Evolutionary conservation across 148 eudicot genomes (phyloP).

Genomic region (Heliosperma pusillum): DNA sequence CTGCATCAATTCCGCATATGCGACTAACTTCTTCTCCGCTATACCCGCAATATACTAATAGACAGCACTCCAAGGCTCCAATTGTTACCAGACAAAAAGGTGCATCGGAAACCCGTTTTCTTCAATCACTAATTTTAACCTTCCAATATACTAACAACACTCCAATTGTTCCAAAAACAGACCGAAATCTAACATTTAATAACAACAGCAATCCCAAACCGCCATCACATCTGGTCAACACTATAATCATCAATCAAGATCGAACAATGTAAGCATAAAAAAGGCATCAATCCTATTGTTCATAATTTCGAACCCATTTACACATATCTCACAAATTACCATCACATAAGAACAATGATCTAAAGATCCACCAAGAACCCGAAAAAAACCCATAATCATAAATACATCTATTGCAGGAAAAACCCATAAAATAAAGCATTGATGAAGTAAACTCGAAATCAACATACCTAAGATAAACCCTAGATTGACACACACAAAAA

Average conservation of each 20-base stretch:
- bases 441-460: neutral
- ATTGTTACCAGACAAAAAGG: neutral
- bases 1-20: neutral
- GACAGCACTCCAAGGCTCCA: neutral
- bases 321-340: conserved; percentile 3
- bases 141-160: neutral
- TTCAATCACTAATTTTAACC: neutral
- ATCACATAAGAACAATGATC: conserved; percentile 1
- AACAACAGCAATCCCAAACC: neutral
- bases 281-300: neutral
- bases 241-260: conserved; percentile 7
- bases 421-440: neutral
- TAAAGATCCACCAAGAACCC: neutral
- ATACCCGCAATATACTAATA: neutral
- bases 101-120: neutral
- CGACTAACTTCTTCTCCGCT: too few species aligned
- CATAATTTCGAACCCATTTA: neutral
- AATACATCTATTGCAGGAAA: neutral
- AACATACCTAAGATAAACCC: neutral
- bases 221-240: neutral
- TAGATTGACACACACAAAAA: neutral
- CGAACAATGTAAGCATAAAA: neutral
- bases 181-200: neutral
- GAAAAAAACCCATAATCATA: neutral
- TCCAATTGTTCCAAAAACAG: conserved; percentile 2